phyloP scores from a whole-genome alignment of 805 yeast species.

The Sungouiella blattae region DNA sequence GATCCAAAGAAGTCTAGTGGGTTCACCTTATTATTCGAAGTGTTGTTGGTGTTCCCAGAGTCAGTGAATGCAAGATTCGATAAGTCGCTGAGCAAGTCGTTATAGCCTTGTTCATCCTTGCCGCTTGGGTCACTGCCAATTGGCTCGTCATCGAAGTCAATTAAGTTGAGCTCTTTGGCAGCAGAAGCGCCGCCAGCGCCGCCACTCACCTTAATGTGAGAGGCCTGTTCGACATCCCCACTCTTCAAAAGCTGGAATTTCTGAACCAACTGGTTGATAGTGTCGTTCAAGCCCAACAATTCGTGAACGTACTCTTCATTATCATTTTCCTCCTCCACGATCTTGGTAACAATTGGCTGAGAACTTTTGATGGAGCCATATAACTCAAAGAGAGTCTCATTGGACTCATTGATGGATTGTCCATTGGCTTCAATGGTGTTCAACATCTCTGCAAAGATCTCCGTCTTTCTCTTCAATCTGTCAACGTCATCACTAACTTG shows the following conservation, averaged over 20 bases:
- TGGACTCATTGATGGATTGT: slow-evolving; percentile 40
- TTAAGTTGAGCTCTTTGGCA: slow-evolving; percentile 34
- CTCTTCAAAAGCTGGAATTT: slow-evolving; percentile 63
- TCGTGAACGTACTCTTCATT: slow-evolving; percentile 51
- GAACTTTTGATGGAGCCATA: slow-evolving; percentile 76
- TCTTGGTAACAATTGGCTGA: slow-evolving; percentile 81
- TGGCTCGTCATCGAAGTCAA: slow-evolving; percentile 44
- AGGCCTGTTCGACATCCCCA: slow-evolving; percentile 60
- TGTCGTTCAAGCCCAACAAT: slow-evolving; percentile 68
- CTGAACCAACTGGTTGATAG: slow-evolving; percentile 62
- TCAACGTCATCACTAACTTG: slow-evolving; percentile 81
- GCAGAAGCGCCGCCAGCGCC: slow-evolving; percentile 21
- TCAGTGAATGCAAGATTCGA: slow-evolving; percentile 57
- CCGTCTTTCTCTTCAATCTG: slow-evolving; percentile 80
- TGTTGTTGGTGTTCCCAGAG: slow-evolving; percentile 16
- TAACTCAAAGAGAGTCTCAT: slow-evolving; percentile 78
- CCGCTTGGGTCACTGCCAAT: slow-evolving; percentile 25
- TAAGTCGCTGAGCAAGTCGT: slow-evolving; percentile 73
- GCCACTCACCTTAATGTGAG: slow-evolving; percentile 35
- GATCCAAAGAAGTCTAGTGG: slow-evolving; percentile 42
- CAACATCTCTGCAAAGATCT: slow-evolving; percentile 84
- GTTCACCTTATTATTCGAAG: slow-evolving; percentile 19
- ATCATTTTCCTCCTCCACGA: slow-evolving; percentile 77
- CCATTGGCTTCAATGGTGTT: slow-evolving; percentile 41
- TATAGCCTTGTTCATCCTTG: slow-evolving; percentile 41